Base-by-base conservation (phyloP, 148 eudicot genomes). In the Beta vulgaris region DNA sequence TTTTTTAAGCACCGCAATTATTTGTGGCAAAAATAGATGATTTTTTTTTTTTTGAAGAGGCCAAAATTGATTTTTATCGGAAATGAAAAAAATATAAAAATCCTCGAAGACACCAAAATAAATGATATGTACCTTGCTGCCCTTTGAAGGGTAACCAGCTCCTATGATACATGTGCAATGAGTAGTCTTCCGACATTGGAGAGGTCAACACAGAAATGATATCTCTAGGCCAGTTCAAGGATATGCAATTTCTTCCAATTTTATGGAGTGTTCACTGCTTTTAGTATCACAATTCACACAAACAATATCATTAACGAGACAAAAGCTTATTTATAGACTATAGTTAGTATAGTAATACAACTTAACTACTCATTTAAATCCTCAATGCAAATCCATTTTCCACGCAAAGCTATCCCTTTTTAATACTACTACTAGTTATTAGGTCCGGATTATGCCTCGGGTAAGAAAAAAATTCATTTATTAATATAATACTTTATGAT, bases 81-180 rank as follows among this genome's bases (percentile, higher is more conserved):
- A 13, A 4, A 15, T 2, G 6, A 16, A 32, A 31, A 31, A 48
- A 4, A 16, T 15, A 61, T 3, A 55, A 55, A 28, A 46, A 46
- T 2, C 18, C 1, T n/a, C n/a, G 16, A 59, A 61, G 21, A 71
- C 68, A 71, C 51, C 54, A 63, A 71, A 62, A 46, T 61, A 3
- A 61, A 60, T 62, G 63, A 0, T 43, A 71, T 39, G 71, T 77
- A 77, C 65, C 44, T 78, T 72, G 72, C 76, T 63, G 66, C 14
- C 39, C 46, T 44, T 72, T 40, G 23, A 64, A 70, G 80, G 68
- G 37, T 48, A 62, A 57, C 35, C 37, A 25, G 44, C 1, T 37
- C 77, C 69, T 68, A 70, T 79, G 40, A 74, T 60, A 74, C 82
- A 68, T 79, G 82, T 79, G 78, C 82, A 28, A 62, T 80, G 58